phyloP scores from a whole-genome alignment of 805 yeast genomes.

The Torulaspora gathmanii region DNA sequence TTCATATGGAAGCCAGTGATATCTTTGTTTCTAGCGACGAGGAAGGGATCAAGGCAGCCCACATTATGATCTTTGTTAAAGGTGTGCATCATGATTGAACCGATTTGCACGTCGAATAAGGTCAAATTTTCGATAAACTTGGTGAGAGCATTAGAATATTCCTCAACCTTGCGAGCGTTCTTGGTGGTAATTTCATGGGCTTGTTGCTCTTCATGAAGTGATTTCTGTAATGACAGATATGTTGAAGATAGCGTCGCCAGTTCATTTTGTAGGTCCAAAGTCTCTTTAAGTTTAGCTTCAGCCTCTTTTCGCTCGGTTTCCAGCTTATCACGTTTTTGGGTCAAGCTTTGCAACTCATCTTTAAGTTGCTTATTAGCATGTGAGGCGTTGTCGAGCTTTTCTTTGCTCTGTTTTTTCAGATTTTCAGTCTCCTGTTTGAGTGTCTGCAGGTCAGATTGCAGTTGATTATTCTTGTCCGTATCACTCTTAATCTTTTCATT shows the following conservation, averaged over 20 bases:
- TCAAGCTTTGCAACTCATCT: background rate
- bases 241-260: background rate
- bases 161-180: conserved; percentile 2
- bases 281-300: conserved; percentile 2
- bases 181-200: conserved; percentile 4
- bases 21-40: conserved; percentile 5
- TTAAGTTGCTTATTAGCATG: background rate
- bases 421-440: background rate
- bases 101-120: conserved; percentile 17
- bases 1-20: conserved; percentile 17
- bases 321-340: background rate
- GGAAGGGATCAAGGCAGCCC: conserved; percentile 10
- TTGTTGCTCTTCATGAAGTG: conserved; percentile 4
- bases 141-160: conserved; percentile 3
- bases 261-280: background rate
- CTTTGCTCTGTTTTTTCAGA: background rate
- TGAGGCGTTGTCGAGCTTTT: background rate
- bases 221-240: conserved; percentile 2
- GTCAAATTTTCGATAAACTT: conserved; percentile 11
- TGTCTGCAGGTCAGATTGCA: background rate
- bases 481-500: background rate
- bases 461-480: background rate
- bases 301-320: conserved; percentile 1
- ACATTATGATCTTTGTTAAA: conserved; percentile 8
- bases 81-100: conserved; percentile 11